phyloP scores from a whole-genome alignment of 441 rosid species.

The Rhodomyrtus psidioides region DNA sequence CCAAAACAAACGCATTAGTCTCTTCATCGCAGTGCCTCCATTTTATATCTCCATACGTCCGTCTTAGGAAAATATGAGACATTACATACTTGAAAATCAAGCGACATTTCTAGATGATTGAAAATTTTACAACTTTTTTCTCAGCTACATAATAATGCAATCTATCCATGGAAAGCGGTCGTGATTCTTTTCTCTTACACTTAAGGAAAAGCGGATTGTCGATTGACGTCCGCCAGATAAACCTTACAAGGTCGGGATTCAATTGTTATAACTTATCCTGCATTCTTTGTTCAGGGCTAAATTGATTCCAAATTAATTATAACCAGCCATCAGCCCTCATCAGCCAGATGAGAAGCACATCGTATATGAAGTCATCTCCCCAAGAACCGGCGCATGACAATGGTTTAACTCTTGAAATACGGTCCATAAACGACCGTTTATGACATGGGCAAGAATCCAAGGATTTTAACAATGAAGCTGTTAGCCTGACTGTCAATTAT shows the following conservation, averaged over 20 bases:
- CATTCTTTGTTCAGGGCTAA: neutral
- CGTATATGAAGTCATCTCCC: neutral
- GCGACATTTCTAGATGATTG: too few species aligned
- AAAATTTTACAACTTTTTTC: too few species aligned
- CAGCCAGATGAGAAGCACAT: neutral
- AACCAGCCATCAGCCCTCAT: neutral
- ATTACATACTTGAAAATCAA: neutral
- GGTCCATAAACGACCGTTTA: too few species aligned
- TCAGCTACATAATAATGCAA: too few species aligned
- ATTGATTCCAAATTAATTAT: neutral
- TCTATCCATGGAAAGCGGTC: too few species aligned
- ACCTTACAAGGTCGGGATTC: neutral
- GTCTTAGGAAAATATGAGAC: neutral
- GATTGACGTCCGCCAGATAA: neutral
- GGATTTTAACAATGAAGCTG: neutral
- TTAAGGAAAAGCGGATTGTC: neutral
- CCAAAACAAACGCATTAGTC: too few species aligned
- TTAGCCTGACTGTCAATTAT: too few species aligned
- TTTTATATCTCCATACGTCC: neutral
- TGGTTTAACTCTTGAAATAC: neutral
- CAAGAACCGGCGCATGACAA: neutral
- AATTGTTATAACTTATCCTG: too few species aligned
- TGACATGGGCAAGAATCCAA: too few species aligned
- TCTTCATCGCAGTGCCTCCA: neutral
- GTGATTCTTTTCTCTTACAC: neutral